Evolutionary conservation across 2,329 filamentous ascomycete genomes (phyloP).

Genomic region (Esteya vermicola): DNA sequence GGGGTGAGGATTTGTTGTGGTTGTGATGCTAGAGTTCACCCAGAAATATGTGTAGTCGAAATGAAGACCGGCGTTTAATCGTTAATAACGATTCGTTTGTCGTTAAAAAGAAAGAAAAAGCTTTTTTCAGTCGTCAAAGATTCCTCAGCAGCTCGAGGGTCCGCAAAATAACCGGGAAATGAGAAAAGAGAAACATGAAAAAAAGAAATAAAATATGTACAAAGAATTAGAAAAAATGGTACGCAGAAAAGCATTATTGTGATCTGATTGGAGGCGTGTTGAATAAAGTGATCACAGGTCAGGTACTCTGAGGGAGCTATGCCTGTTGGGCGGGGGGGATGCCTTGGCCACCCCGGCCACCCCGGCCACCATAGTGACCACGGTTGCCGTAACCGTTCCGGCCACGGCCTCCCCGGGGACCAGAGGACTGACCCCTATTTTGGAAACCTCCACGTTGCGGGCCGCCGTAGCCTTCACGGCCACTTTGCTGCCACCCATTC

Average conservation of each 20-base stretch:
- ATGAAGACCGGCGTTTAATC: neutral
- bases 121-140: neutral
- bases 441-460: slow-evolving; percentile 1
- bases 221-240: neutral
- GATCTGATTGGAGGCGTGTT: neutral
- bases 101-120: neutral
- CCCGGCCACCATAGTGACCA: slow-evolving; percentile 1
- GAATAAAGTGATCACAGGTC: neutral
- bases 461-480: slow-evolving; percentile 2
- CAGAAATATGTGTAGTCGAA: neutral
- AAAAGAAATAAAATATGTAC: neutral
- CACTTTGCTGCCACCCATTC: slow-evolving; percentile 8
- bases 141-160: neutral
- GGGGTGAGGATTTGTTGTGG: too few relatives aligned
- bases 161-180: neutral
- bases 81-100: neutral
- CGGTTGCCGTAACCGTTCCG: slow-evolving; percentile 5
- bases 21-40: too few relatives aligned
- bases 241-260: neutral
- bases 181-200: neutral
- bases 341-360: slow-evolving; percentile 1
- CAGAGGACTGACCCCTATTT: slow-evolving; percentile 2
- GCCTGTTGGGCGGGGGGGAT: slow-evolving; percentile 1
- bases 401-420: slow-evolving; percentile 4
- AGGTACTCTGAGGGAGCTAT: neutral